These are phyloP conservation scores for Aurifilum marmelostoma DNA, from an alignment of 2,329 filamentous ascomycete species.

Conservation along the genomic window DNA sequence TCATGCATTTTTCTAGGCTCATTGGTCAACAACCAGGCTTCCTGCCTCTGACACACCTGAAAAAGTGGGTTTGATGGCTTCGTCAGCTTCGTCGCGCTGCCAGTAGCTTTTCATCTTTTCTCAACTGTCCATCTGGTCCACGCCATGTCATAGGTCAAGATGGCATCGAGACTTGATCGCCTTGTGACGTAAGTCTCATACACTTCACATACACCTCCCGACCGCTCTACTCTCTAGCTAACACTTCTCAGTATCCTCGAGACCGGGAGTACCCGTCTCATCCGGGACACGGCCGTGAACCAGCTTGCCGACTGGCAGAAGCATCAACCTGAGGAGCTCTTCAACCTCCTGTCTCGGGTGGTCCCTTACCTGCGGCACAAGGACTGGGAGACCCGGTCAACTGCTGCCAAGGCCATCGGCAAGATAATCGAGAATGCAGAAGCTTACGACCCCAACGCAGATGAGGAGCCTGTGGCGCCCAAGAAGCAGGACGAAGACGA, in stretches of 20 bases:
- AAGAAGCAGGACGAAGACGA: conserved; percentile 49
- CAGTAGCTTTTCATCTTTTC: conserved; percentile 21
- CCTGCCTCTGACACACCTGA: conserved; percentile 9
- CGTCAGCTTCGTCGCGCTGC: conserved; percentile 19
- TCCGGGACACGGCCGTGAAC: conserved; percentile 94
- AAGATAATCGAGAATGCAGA: conserved; percentile 91
- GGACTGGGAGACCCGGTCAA: conserved; percentile 95
- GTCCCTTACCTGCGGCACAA: conserved; percentile 95
- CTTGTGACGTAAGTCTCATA: conserved; percentile 75
- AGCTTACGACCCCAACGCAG: conserved; percentile 83
- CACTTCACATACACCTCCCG: background rate
- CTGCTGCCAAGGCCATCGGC: conserved; percentile 90
- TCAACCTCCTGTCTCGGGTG: conserved; percentile 90
- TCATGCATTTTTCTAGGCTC: background rate
- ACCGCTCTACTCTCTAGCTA: conserved; percentile 17
- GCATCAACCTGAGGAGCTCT: conserved; percentile 94
- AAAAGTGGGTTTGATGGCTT: conserved; percentile 27
- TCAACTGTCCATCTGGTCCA: conserved; percentile 11
- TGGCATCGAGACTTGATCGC: conserved; percentile 75
- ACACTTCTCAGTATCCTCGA: conserved; percentile 74
- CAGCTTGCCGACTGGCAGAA: conserved; percentile 98
- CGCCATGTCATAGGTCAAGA: conserved; percentile 47
- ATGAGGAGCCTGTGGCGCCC: conserved; percentile 55
- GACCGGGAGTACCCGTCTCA: conserved; percentile 93
- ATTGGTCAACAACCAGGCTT: conserved; percentile 1